phyloP scores from a whole-genome alignment of 768 basidiomycete genomes.

The Collybia sordida region DNA sequence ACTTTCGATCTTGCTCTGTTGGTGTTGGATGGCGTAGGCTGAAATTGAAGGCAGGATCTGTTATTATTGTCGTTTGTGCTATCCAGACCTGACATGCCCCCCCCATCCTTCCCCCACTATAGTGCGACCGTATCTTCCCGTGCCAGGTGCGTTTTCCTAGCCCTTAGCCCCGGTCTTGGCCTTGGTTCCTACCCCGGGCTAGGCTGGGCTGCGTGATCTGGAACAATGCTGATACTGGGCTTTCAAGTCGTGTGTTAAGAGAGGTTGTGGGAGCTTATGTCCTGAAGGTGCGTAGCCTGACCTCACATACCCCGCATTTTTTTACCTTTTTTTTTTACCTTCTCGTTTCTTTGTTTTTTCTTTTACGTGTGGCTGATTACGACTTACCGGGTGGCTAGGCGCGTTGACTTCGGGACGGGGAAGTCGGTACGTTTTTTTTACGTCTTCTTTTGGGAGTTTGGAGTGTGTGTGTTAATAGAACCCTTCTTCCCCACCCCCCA shows the following conservation, averaged over 20 bases:
- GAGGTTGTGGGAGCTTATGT: constrained; percentile 63
- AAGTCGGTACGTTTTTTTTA: constrained; percentile 46
- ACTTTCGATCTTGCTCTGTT: too few species aligned
- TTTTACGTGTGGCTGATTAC: neutral
- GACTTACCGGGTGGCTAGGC: constrained; percentile 31
- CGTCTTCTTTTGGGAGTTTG: too few species aligned
- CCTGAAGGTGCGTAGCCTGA: constrained; percentile 45
- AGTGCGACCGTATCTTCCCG: constrained; percentile 68
- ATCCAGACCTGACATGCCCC: constrained; percentile 4
- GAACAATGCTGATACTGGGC: too few species aligned
- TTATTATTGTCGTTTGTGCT: neutral
- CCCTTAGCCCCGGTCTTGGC: too few species aligned
- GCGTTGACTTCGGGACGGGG: constrained; percentile 62
- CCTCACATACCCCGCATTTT: constrained; percentile 10
- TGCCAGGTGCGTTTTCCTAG: constrained; percentile 56
- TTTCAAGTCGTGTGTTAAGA: constrained; percentile 57
- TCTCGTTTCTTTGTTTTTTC: too few species aligned
- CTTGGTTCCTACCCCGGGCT: too few species aligned
- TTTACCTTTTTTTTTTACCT: too few species aligned
- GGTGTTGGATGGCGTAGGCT: too few species aligned
- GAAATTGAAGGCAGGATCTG: constrained; percentile 44
- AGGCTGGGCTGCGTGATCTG: too few species aligned
- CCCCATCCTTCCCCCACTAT: too few species aligned
- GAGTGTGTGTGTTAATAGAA: too few species aligned
- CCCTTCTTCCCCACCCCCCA: too few species aligned